These are phyloP conservation scores for Russula virescens DNA, from an alignment of 768 basidiomycete species.

Conservation along the genomic window DNA sequence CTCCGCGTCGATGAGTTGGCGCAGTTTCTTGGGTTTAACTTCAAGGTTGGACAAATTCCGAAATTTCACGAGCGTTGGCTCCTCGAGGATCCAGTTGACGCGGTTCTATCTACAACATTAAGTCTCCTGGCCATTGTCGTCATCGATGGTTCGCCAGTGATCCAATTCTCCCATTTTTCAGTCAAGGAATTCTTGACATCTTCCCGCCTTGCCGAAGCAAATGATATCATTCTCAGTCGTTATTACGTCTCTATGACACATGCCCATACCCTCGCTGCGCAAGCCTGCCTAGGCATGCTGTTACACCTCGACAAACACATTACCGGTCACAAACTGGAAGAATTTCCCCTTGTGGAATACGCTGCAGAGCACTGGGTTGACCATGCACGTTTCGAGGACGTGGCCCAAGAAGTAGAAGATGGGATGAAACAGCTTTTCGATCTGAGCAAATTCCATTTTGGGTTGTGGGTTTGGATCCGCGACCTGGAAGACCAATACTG, in stretches of 20 bases:
- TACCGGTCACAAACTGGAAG: background rate
- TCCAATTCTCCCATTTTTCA: conserved; percentile 2
- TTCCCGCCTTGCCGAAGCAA: background rate
- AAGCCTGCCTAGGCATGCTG: background rate
- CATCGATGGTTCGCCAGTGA: background rate
- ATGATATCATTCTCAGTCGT: background rate
- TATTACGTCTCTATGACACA: background rate
- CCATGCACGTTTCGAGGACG: background rate
- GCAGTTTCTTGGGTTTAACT: background rate
- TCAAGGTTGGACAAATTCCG: background rate
- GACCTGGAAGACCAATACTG: background rate
- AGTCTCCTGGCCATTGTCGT: background rate
- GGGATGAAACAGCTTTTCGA: background rate
- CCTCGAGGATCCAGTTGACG: background rate
- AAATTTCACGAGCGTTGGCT: background rate
- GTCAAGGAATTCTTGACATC: conserved; percentile 7
- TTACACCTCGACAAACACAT: background rate
- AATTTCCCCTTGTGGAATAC: background rate
- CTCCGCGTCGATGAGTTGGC: background rate
- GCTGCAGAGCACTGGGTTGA: conserved; percentile 1
- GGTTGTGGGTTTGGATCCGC: background rate
- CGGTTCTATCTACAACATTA: background rate
- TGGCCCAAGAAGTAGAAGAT: background rate
- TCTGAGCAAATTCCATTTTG: background rate
- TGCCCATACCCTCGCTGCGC: background rate